phyloP scores from a whole-genome alignment of 352 stramenopile genomes.

The Phytopythium litorale region DNA sequence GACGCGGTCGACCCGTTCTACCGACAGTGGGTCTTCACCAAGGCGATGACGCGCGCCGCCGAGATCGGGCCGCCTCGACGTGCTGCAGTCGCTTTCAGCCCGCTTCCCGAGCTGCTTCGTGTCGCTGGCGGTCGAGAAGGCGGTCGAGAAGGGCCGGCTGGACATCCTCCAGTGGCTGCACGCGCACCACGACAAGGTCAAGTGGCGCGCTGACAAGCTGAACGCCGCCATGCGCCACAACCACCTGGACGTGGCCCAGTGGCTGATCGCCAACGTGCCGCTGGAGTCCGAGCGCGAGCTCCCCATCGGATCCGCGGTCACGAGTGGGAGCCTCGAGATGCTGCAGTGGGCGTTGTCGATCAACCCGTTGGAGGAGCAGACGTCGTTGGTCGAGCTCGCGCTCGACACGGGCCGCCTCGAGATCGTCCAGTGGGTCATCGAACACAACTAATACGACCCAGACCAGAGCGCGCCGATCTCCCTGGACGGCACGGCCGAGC shows the following conservation, averaged over 20 bases:
- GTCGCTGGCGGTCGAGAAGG: conserved; percentile 12
- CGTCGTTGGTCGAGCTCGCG: conserved; percentile 16
- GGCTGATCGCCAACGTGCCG: conserved; percentile 8
- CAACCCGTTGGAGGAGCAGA: not conserved
- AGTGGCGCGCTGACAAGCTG: not conserved
- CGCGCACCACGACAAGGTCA: conserved; percentile 11
- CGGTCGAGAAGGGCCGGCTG: conserved; percentile 21
- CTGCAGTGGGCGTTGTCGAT: conserved; percentile 21
- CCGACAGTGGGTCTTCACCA: conserved; percentile 20
- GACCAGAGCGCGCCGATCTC: conserved; percentile 9
- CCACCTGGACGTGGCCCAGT: conserved; percentile 2
- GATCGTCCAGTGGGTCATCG: conserved; percentile 21
- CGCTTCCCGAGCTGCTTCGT: conserved; percentile 23
- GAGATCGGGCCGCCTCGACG: conserved; percentile 18
- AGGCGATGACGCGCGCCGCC: conserved; percentile 24
- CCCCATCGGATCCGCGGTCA: not conserved
- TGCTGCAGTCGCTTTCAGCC: conserved; percentile 23
- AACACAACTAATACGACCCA: conserved; percentile 10
- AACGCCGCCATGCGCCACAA: not conserved
- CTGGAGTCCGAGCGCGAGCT: conserved; percentile 9
- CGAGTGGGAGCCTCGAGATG: conserved; percentile 21
- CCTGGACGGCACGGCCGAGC: conserved; percentile 20
- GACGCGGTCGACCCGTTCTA: conserved; percentile 8
- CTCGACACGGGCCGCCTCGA: conserved; percentile 21
- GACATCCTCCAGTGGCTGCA: conserved; percentile 45